Evolutionary conservation across 208 protist genomes (phyloP), one percentile per base, ranked within the genome.

Genomic region (Leishmania martiniquensis): DNA sequence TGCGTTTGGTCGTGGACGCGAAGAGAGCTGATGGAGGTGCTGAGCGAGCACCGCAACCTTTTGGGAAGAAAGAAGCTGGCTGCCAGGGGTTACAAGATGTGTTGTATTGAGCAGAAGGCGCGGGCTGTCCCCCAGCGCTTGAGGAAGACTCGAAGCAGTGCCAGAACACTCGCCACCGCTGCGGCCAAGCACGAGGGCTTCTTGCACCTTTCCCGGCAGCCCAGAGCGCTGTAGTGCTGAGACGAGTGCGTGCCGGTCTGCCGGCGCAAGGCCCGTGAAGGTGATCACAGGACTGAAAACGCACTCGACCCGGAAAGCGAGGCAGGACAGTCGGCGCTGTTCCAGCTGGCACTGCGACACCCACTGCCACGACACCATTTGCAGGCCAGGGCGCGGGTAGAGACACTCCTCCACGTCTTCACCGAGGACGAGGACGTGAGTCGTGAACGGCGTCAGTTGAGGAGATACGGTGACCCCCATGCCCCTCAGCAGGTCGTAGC

Each of bases 291-390:
- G 91, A 51, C 74, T 34, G 73, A 88, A 90, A n/a, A 49, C 34
- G 45, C 81, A 54, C 4, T 52, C 34, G 9, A 92, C 65, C 55
- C 85, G 83, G 75, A 91, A 92, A 20, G 70, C 65, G 2, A 80
- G 72, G 69, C 78, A 89, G 44, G 81, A 80, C 12, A 92, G 71
- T 15, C 80, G 66, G 17, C 81, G 77, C 45, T 87, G 76, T 55
- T 86, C 59, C 57, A 78, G 78, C 55, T 76, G 72, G 55, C 84
- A 92, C 57, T 87, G 63, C 47, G 71, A 37, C 37, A 94, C 63
- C 88, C 91, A 94, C n/a, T 77, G 54, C 81, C 84, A 81, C 44
- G 84, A 89, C 25, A 94, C 86, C 60, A 91, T 82, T 80, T 92
- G 85, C 49, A 94, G 72, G 12, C 81, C 86, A n/a, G 88, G 86